These are phyloP conservation scores for Fusarium sp. DNA, from an alignment of 2,329 filamentous ascomycete genomes.

Conservation along the genomic window DNA sequence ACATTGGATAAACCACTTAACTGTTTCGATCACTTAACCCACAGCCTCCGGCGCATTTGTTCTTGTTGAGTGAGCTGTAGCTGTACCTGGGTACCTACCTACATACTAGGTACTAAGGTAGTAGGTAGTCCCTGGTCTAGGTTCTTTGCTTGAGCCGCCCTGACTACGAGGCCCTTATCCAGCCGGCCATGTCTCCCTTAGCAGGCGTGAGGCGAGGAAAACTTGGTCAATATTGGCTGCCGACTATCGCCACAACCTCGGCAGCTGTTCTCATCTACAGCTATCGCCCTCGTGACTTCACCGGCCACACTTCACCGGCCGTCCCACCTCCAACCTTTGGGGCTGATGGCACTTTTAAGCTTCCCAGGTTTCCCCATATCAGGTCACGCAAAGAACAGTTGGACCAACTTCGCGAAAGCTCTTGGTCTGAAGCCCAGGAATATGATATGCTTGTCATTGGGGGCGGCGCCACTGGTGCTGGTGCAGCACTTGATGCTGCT, in stretches of 20 bases:
- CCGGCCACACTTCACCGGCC: conserved; percentile 74
- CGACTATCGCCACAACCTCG: conserved; percentile 58
- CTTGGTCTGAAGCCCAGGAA: conserved; percentile 57
- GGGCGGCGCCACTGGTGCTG: conserved; percentile 77
- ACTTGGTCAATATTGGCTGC: conserved; percentile 60
- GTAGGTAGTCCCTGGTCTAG: neutral
- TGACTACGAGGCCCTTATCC: neutral
- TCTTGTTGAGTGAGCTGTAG: neutral
- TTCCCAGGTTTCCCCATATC: conserved; percentile 74
- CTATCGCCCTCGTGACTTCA: conserved; percentile 79
- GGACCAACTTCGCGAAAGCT: conserved; percentile 64
- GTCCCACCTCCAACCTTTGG: conserved; percentile 79
- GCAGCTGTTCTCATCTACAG: conserved; percentile 63
- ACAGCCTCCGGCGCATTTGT: neutral
- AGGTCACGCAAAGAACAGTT: conserved; percentile 75
- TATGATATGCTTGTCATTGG: conserved; percentile 80
- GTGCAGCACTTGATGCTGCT: conserved; percentile 78
- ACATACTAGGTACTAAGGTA: too few species aligned
- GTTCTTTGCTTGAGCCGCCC: neutral
- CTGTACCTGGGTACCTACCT: too few species aligned
- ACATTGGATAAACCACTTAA: neutral
- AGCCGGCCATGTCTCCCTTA: conserved; percentile 37
- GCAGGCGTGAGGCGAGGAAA: conserved; percentile 40
- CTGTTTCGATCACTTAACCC: neutral
- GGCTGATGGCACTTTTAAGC: conserved; percentile 75